A percentile compares a stretch with the other conserved stretches of the same genome.
These are phyloP conservation scores for Capronia coronata DNA, from an alignment of 2,329 filamentous ascomycete genomes.

Conservation along the genomic window DNA sequence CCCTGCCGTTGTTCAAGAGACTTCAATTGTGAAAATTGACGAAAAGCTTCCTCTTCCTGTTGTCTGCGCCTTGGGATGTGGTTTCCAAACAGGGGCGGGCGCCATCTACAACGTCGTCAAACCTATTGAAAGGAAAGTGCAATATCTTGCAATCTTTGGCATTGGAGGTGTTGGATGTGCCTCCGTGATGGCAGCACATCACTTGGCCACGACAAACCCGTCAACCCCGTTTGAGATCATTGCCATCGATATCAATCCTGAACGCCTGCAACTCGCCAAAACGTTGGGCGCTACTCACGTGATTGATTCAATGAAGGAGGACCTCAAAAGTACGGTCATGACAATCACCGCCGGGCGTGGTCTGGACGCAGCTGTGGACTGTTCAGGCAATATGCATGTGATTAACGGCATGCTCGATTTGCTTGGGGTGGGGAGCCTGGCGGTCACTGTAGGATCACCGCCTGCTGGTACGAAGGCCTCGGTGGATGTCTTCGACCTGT, in stretches of 20 bases:
- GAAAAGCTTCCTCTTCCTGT: constrained; percentile 36
- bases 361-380: too few species aligned
- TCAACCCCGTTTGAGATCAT: constrained; percentile 38
- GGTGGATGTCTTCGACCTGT: too few species aligned
- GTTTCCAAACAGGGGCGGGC: constrained; percentile 41
- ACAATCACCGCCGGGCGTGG: too few species aligned
- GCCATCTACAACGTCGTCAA: constrained; percentile 34
- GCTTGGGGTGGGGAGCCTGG: too few species aligned
- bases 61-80: constrained; percentile 43
- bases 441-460: too few species aligned
- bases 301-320: too few species aligned
- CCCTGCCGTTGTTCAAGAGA: constrained; percentile 37
- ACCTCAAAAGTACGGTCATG: constrained; percentile 27
- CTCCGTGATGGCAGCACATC: constrained; percentile 45
- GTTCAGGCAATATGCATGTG: too few species aligned
- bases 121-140: constrained; percentile 31
- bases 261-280: constrained; percentile 35
- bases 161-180: constrained; percentile 43
- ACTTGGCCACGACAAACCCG: constrained; percentile 38
- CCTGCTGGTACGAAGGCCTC: too few species aligned
- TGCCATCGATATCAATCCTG: constrained; percentile 34
- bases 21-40: constrained; percentile 42
- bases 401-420: too few species aligned
- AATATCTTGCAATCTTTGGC: constrained; percentile 40
- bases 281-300: constrained; percentile 36